A percentile compares a stretch with the other conserved stretches of the same genome.
phyloP scores from a whole-genome alignment of 768 basidiomycete species.

The Calocybe cyanea region DNA sequence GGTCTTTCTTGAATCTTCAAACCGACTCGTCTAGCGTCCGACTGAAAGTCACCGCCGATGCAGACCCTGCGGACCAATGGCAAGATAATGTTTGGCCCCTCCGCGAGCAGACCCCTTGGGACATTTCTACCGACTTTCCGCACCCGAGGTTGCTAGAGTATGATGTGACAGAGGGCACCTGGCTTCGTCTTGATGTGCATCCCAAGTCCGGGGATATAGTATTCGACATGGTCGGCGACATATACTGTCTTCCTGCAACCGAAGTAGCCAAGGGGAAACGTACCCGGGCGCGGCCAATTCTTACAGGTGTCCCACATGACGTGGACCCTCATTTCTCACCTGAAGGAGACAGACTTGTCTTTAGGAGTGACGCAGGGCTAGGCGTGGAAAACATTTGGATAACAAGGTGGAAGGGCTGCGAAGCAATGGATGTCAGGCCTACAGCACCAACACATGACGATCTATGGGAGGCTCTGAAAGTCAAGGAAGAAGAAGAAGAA shows the following conservation, averaged over 20 bases:
- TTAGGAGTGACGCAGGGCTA: slow-evolving; percentile 67
- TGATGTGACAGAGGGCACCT: slow-evolving; percentile 71
- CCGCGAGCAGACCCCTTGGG: slow-evolving; percentile 59
- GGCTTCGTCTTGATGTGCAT: slow-evolving; percentile 71
- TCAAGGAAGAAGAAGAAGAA: slow-evolving; percentile 39
- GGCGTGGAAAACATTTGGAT: slow-evolving; percentile 79
- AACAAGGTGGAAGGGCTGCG: slow-evolving; percentile 62
- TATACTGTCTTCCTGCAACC: slow-evolving; percentile 61
- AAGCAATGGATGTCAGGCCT: slow-evolving; percentile 51
- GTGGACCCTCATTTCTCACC: slow-evolving; percentile 74
- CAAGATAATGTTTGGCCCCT: slow-evolving; percentile 59
- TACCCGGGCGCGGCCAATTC: slow-evolving; percentile 52
- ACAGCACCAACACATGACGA: slow-evolving; percentile 20
- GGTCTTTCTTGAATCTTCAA: slow-evolving; percentile 23
- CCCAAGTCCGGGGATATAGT: slow-evolving; percentile 67
- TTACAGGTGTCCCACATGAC: slow-evolving; percentile 65
- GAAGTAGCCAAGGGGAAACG: slow-evolving; percentile 21
- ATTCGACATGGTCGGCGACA: slow-evolving; percentile 72
- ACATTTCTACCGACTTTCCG: slow-evolving; percentile 74
- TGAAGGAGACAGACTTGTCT: slow-evolving; percentile 57
- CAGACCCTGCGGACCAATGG: slow-evolving; percentile 37
- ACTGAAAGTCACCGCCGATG: slow-evolving; percentile 6
- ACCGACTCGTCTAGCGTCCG: slow-evolving; percentile 17
- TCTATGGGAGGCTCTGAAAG: slow-evolving; percentile 30
- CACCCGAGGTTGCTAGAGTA: slow-evolving; percentile 63